A percentile compares a stretch with the other conserved stretches of the same genome.
Conservation (phyloP, 2,329 filamentous ascomycete species). For the Ophiostoma novo-ulmi region DNA sequence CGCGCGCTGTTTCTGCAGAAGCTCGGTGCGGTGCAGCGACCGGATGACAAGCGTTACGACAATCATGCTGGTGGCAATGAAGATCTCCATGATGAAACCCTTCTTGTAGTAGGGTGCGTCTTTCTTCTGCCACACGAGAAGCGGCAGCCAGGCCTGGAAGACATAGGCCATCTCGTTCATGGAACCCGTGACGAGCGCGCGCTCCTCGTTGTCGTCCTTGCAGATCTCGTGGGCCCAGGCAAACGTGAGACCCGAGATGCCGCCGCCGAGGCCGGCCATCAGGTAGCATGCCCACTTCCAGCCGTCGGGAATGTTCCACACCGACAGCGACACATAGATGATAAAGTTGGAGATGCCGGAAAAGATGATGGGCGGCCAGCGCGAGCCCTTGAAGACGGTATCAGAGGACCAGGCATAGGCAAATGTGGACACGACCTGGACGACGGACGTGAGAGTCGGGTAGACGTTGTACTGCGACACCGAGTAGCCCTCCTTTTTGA, state of each 20-base stretch:
- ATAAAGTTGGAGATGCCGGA: slow-evolving; percentile 25
- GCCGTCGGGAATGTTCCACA: slow-evolving; percentile 39
- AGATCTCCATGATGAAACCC: slow-evolving; percentile 34
- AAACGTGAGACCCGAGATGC: slow-evolving; percentile 44
- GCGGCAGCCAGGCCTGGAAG: slow-evolving; percentile 50
- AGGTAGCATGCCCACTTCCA: slow-evolving; percentile 63
- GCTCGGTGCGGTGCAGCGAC: slow-evolving; percentile 18
- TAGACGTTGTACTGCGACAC: slow-evolving; percentile 46
- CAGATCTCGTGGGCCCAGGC: slow-evolving; percentile 50
- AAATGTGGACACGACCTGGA: slow-evolving; percentile 54
- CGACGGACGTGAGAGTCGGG: slow-evolving; percentile 54
- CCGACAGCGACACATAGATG: slow-evolving; percentile 28
- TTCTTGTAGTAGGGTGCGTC: slow-evolving; percentile 36
- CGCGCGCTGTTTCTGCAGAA: slow-evolving; percentile 1
- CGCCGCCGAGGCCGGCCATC: slow-evolving; percentile 48
- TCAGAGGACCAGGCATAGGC: slow-evolving; percentile 64
- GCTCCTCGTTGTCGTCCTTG: slow-evolving; percentile 54
- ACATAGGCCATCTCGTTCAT: slow-evolving; percentile 70
- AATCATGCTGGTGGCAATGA: slow-evolving; percentile 33
- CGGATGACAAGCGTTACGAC: slow-evolving; percentile 19
- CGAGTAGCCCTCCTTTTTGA: slow-evolving; percentile 42
- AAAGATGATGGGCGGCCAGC: slow-evolving; percentile 62
- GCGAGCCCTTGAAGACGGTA: slow-evolving; percentile 43
- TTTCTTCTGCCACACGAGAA: slow-evolving; percentile 34
- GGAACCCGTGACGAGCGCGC: slow-evolving; percentile 57